A percentile compares a stretch with the other conserved stretches of the same genome.
These are phyloP conservation scores for Kalaharituber pfeilii DNA, from an alignment of 2,329 filamentous ascomycete genomes.

Conservation along the genomic window DNA sequence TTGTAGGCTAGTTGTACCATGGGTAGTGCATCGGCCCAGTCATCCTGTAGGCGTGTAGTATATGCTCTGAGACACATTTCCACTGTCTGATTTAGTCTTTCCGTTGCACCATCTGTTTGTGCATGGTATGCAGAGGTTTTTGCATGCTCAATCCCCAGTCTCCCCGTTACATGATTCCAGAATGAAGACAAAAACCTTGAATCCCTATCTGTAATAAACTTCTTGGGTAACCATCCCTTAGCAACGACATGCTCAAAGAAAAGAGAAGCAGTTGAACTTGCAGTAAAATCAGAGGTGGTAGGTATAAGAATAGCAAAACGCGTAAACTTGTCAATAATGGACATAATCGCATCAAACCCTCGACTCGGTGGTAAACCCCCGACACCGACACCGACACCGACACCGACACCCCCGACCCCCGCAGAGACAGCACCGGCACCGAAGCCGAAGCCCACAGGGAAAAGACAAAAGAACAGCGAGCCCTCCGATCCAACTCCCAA, in stretches of 20 bases:
- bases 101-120: conserved; percentile 16
- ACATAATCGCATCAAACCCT: not conserved
- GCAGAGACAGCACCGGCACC: too few species aligned
- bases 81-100: conserved; percentile 16
- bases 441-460: not conserved
- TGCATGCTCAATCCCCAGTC: not conserved
- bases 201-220: conserved; percentile 1
- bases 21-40: not conserved
- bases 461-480: not conserved
- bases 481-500: too few species aligned
- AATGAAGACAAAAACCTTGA: not conserved
- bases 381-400: too few species aligned
- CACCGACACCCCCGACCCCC: too few species aligned
- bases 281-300: not conserved
- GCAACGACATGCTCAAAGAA: not conserved
- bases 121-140: conserved; percentile 7
- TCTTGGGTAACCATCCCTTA: not conserved
- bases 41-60: not conserved
- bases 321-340: not conserved
- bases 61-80: conserved; percentile 12
- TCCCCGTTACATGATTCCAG: not conserved
- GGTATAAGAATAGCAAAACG: not conserved
- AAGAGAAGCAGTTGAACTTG: not conserved
- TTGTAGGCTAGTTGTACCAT: conserved; percentile 2
- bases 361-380: not conserved